Evolutionary conservation across 2,329 filamentous ascomycete species (phyloP), one percentile per base, ranked within the genome.

Genomic region (Aspergillus sp.): DNA sequence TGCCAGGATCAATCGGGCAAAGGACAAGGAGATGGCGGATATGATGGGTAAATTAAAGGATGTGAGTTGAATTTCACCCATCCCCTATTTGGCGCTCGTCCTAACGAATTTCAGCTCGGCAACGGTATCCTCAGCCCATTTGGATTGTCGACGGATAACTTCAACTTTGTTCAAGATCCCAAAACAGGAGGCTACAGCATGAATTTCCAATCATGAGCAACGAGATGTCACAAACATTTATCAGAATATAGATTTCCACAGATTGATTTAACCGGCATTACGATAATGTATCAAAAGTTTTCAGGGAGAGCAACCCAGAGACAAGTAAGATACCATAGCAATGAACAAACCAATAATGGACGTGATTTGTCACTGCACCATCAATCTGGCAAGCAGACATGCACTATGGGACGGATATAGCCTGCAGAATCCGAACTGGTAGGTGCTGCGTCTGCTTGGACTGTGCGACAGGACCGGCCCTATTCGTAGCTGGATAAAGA

Each of bases 21-120:
- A 89, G 69, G 85, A 95, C 61, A 79, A 78, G 56, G 93, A 98
- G 69, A 88, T 93, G 79, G 83, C 79, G 2, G 91, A 98, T 70
- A 96, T 97, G 89, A 94, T 95, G 89, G 87, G 85, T 12, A 96
- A 97, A 72, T 70, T 98, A 58, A 96, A 94, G 64, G 82, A 85
- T 57, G 80, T 82, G 54, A 71, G 78, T 74, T 43, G 32, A 43
- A 10, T 10, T 12, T 32, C 2, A 42, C 32, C 45, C 41, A 7
- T 7, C 26, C 10, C 4, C 8, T 8, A 3, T 12, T 6, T 36
- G 4, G 29, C 12, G 26, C 19, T 39, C 41, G 30, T 10, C 1
- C 9, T 12, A 4, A 8, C 26, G 2, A 10, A 12, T 29, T 0
- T n/a, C 50, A 86, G 68, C 72, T 98, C 50, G 93, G 93, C 0